Conservation (phyloP, 2,329 filamentous ascomycete genomes). For the Aspergillus sp. region DNA sequence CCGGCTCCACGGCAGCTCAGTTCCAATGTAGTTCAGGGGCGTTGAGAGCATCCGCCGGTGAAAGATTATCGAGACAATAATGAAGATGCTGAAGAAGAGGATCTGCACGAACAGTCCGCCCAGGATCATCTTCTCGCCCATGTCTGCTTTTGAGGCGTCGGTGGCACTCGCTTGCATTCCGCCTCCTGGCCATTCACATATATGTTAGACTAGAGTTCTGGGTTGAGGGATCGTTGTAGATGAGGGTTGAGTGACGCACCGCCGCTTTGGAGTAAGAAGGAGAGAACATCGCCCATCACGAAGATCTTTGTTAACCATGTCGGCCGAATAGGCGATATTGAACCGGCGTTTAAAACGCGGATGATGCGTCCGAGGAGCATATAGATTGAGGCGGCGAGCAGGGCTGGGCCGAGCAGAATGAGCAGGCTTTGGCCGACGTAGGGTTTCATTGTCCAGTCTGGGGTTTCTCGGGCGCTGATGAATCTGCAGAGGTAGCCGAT, state of each 20-base stretch:
- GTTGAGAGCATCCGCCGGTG: slow-evolving; percentile 6
- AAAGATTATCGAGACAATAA: slow-evolving; percentile 26
- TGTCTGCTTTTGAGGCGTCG: slow-evolving; percentile 3
- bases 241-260: slow-evolving; percentile 14
- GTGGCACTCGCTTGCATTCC: slow-evolving; percentile 13
- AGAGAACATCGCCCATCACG: slow-evolving; percentile 33
- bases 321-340: slow-evolving; percentile 29
- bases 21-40: neutral
- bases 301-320: slow-evolving; percentile 42
- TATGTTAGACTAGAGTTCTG: too few relatives aligned
- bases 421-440: slow-evolving; percentile 10
- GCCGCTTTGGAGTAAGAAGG: slow-evolving; percentile 31
- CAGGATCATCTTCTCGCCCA: slow-evolving; percentile 47
- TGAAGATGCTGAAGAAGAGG: slow-evolving; percentile 58
- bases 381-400: slow-evolving; percentile 42
- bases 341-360: slow-evolving; percentile 31
- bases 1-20: slow-evolving; percentile 5
- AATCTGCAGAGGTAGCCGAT: slow-evolving; percentile 12
- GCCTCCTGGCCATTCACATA: slow-evolving; percentile 10
- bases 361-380: slow-evolving; percentile 43
- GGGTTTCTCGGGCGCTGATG: slow-evolving; percentile 6
- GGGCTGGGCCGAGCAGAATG: slow-evolving; percentile 5
- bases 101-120: slow-evolving; percentile 60
- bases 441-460: slow-evolving; percentile 10
- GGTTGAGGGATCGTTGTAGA: neutral